These are phyloP conservation scores for Acanthamoeba lenticulata DNA, from an alignment of 208 protist genomes.

Conservation along the genomic window DNA sequence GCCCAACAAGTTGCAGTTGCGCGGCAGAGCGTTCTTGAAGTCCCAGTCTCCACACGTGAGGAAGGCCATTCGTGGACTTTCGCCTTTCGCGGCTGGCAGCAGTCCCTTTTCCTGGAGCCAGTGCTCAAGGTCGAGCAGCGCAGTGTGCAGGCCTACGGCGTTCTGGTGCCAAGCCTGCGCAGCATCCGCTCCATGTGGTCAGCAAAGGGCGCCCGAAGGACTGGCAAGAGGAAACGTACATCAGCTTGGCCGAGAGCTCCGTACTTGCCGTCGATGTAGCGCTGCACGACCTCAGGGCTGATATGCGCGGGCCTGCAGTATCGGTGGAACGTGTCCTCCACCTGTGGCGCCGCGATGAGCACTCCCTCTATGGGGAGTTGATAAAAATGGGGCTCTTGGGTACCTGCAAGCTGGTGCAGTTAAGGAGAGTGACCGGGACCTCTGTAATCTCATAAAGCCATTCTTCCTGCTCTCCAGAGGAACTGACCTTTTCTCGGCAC, in stretches of 20 bases:
- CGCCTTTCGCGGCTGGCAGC: not conserved
- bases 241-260: not conserved
- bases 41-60: slow-evolving; percentile 94
- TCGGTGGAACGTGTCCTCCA: not conserved
- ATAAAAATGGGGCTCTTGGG: not conserved
- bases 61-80: slow-evolving; percentile 86
- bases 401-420: not conserved
- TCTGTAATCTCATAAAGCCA: not conserved
- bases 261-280: not conserved
- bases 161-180: not conserved
- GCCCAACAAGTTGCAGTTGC: slow-evolving; percentile 82
- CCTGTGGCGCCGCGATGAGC: not conserved
- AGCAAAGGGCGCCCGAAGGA: not conserved
- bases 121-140: not conserved
- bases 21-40: slow-evolving; percentile 90
- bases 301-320: not conserved
- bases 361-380: not conserved
- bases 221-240: not conserved
- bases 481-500: not conserved
- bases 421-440: not conserved
- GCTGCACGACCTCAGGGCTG: not conserved
- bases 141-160: not conserved
- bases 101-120: not conserved
- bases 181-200: too few species aligned
- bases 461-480: not conserved